Evolutionary conservation across 2,329 filamentous ascomycete genomes (phyloP).

Genomic region (Phaeomoniella chlamydospora): DNA sequence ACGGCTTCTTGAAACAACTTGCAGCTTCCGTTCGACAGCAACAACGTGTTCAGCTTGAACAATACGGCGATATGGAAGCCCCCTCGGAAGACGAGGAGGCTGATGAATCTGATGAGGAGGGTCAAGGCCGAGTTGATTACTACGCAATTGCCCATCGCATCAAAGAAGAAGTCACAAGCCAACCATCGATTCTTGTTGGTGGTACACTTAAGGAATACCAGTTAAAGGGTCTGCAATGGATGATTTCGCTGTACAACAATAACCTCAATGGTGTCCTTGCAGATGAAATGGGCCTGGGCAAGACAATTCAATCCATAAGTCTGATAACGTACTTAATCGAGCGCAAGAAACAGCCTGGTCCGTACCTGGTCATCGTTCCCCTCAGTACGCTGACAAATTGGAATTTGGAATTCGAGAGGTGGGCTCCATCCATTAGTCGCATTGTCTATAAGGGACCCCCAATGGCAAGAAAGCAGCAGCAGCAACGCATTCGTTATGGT

Average conservation of each 20-base stretch:
- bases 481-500: slow-evolving; percentile 86
- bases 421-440: slow-evolving; percentile 74
- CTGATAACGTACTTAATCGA: slow-evolving; percentile 95
- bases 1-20: slow-evolving; percentile 92
- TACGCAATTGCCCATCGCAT: slow-evolving; percentile 94
- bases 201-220: slow-evolving; percentile 95
- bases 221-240: slow-evolving; percentile 97
- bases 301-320: slow-evolving; percentile 98
- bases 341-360: slow-evolving; percentile 79
- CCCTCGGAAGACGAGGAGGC: slow-evolving; percentile 46
- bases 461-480: slow-evolving; percentile 71
- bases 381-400: slow-evolving; percentile 96
- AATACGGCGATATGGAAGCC: slow-evolving; percentile 54
- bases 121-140: slow-evolving; percentile 81
- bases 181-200: slow-evolving; percentile 77
- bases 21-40: slow-evolving; percentile 89
- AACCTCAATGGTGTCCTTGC: slow-evolving; percentile 97
- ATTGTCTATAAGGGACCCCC: slow-evolving; percentile 97
- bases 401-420: slow-evolving; percentile 98
- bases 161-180: slow-evolving; percentile 76
- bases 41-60: slow-evolving; percentile 67
- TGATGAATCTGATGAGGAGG: slow-evolving; percentile 48
- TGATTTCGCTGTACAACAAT: slow-evolving; percentile 99
- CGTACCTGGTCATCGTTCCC: slow-evolving; percentile 92
- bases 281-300: slow-evolving; percentile 99